Evolutionary conservation across 805 yeast genomes (phyloP).

Genomic region (Wickerhamomyces alni): DNA sequence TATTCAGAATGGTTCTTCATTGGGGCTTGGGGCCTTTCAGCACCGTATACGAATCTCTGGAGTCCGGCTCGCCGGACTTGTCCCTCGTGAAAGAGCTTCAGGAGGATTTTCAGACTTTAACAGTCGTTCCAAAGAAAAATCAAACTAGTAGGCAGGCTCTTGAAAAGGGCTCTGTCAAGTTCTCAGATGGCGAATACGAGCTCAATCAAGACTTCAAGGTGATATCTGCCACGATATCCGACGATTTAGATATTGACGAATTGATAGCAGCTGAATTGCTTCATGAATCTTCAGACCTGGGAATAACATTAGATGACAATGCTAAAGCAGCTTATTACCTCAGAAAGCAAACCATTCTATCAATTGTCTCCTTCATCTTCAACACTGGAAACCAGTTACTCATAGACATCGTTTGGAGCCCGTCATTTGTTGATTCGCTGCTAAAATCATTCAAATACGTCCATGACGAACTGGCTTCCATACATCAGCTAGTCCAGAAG

Average conservation of each 20-base stretch:
- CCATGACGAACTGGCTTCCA: conserved; percentile 47
- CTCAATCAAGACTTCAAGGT: conserved; percentile 63
- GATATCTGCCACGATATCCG: conserved; percentile 51
- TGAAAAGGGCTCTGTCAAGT: conserved; percentile 38
- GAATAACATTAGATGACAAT: conserved; percentile 45
- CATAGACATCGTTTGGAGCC: conserved; percentile 16
- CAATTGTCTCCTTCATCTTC: conserved; percentile 44
- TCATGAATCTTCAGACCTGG: conserved; percentile 38
- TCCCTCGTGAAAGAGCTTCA: conserved; percentile 25
- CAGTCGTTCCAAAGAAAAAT: conserved; percentile 38
- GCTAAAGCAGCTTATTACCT: conserved; percentile 66
- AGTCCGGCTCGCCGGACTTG: conserved; percentile 9
- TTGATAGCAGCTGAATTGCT: conserved; percentile 66
- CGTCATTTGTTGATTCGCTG: conserved; percentile 33
- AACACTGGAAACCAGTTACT: conserved; percentile 23
- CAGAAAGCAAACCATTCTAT: conserved; percentile 69
- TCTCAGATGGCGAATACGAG: conserved; percentile 53
- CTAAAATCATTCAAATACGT: conserved; percentile 52
- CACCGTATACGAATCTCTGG: conserved; percentile 14
- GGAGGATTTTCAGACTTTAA: conserved; percentile 39
- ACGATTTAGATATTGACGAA: conserved; percentile 73
- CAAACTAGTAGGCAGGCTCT: conserved; percentile 40
- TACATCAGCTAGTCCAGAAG: conserved; percentile 47
- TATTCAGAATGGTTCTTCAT: conserved; percentile 12
- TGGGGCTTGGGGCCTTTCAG: conserved; percentile 18